Percentiles rank a stretch among this genome's conserved stretches.
These are phyloP conservation scores for Penicillium griseofulvum DNA, from an alignment of 2,329 filamentous ascomycete genomes.

Conservation along the genomic window DNA sequence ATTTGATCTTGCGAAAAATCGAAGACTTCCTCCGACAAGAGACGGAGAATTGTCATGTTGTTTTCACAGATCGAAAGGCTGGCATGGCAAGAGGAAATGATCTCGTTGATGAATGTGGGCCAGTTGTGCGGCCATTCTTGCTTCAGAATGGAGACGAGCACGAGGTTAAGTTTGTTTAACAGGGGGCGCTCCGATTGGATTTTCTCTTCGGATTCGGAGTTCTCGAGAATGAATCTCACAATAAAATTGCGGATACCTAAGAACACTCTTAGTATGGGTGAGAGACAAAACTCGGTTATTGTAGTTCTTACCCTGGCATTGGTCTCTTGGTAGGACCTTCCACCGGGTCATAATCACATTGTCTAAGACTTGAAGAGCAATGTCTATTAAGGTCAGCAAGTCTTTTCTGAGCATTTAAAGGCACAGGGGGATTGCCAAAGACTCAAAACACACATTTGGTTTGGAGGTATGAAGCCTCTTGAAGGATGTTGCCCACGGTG, in stretches of 20 bases:
- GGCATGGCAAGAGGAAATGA: slow-evolving; percentile 91
- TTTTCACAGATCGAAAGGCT: slow-evolving; percentile 98
- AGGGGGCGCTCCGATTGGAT: slow-evolving; percentile 81
- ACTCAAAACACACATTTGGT: slow-evolving; percentile 75
- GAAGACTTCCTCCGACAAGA: slow-evolving; percentile 97
- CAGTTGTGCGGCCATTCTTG: slow-evolving; percentile 99
- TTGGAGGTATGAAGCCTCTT: slow-evolving; percentile 87
- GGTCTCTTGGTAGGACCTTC: slow-evolving; percentile 94
- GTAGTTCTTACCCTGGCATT: slow-evolving; percentile 71
- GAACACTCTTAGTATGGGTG: slow-evolving; percentile 18
- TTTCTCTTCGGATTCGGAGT: slow-evolving; percentile 84
- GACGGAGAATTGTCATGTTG: slow-evolving; percentile 96
- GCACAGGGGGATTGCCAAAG: not conserved
- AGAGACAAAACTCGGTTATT: not conserved
- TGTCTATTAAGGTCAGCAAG: slow-evolving; percentile 58
- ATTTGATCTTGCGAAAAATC: slow-evolving; percentile 98
- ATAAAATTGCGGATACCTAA: slow-evolving; percentile 97
- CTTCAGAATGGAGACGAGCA: slow-evolving; percentile 95
- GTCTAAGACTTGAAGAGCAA: slow-evolving; percentile 94
- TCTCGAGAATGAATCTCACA: slow-evolving; percentile 96
- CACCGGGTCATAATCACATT: slow-evolving; percentile 98
- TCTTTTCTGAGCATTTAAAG: not conserved
- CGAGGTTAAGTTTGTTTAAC: slow-evolving; percentile 96
- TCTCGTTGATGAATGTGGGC: slow-evolving; percentile 99
- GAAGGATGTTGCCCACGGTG: slow-evolving; percentile 92